Base-by-base conservation (phyloP, 345 rosid genomes). In the Boechera divaricarpa region DNA sequence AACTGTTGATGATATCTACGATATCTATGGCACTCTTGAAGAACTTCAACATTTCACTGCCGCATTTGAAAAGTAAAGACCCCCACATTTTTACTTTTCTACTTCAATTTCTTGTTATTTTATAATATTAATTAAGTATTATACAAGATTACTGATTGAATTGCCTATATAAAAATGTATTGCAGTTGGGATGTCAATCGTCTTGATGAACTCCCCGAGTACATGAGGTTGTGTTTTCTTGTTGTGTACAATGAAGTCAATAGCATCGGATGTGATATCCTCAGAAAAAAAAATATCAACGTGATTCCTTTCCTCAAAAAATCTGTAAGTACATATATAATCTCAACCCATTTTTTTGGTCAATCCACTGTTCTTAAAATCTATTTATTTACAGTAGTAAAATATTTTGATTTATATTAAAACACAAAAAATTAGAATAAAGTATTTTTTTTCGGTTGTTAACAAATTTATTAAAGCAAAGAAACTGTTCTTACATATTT, bases 11-110 rank as follows among this genome's bases (percentile, higher is more conserved):
- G 90, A 85, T 16, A 83, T 58, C 0, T 83, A 83, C 18, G 88
- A 85, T 67, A 55, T n/a, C 0, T 75, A 76, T 69, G 90, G 85
- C 26, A 82, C 88, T 8, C 36, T 54, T 28, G 83, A 82, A 32
- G 88, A 87, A 69, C 90, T 87, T 47, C 56, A 74, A 51, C 69
- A 78, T 33, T 72, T 85, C 28, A 83, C 88, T 0, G 33, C 28
- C 4, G 77, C 79, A 10, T 42, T 83, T 57, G 76, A 83, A 41
- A 80, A 73, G 88, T 86, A 68, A 21, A 21, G 24, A 21, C 24
- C 24, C 24, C 21, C 21, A 18, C 21, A 63, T 5, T 54, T 42
- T 7, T 29, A 24, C 2, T 13, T 69, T 26, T 56, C 1, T n/a
- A n/a, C 15, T 7, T 38, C n/a, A 59, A 24, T 69, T 26, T 71